A percentile compares a stretch with the other conserved stretches of the same genome.
These are phyloP conservation scores for Penicillium occitanis DNA, from an alignment of 2,329 filamentous ascomycete species.

Conservation along the genomic window DNA sequence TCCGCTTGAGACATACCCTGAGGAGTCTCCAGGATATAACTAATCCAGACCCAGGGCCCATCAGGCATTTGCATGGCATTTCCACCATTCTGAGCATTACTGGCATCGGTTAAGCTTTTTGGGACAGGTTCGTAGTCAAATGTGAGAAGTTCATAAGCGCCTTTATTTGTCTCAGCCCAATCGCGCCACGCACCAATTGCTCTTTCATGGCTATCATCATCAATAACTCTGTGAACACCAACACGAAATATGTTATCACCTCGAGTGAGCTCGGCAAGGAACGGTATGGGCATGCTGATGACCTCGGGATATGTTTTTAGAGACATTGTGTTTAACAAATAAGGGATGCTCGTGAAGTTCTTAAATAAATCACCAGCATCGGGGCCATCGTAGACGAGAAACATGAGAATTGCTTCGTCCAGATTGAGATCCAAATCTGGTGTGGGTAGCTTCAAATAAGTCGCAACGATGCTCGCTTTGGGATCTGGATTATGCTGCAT, in stretches of 20 bases:
- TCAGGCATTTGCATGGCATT: constrained; percentile 39
- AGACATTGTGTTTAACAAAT: constrained; percentile 31
- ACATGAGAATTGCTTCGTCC: constrained; percentile 36
- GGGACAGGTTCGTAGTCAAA: constrained; percentile 34
- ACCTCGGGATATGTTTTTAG: constrained; percentile 34
- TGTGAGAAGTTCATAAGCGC: constrained; percentile 30
- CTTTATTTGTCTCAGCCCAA: constrained; percentile 35
- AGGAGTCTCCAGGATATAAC: constrained; percentile 32
- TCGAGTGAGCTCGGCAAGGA: constrained; percentile 30
- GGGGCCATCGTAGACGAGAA: constrained; percentile 38
- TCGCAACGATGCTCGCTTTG: constrained; percentile 37
- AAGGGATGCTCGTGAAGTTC: constrained; percentile 36
- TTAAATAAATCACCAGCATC: constrained; percentile 33
- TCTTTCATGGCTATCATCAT: constrained; percentile 25
- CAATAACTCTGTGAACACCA: constrained; percentile 32
- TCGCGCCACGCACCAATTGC: constrained; percentile 30
- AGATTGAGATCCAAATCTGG: constrained; percentile 32
- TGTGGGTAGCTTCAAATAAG: constrained; percentile 34
- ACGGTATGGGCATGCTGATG: constrained; percentile 36
- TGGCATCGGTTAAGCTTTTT: constrained; percentile 34
- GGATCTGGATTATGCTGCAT: constrained; percentile 35
- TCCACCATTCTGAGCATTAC: constrained; percentile 31
- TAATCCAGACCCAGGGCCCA: constrained; percentile 35
- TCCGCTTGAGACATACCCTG: constrained; percentile 26
- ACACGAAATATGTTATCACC: constrained; percentile 39